These are phyloP conservation scores for Medicago ruthenica DNA, from an alignment of 306 rosid species.

Conservation along the genomic window DNA sequence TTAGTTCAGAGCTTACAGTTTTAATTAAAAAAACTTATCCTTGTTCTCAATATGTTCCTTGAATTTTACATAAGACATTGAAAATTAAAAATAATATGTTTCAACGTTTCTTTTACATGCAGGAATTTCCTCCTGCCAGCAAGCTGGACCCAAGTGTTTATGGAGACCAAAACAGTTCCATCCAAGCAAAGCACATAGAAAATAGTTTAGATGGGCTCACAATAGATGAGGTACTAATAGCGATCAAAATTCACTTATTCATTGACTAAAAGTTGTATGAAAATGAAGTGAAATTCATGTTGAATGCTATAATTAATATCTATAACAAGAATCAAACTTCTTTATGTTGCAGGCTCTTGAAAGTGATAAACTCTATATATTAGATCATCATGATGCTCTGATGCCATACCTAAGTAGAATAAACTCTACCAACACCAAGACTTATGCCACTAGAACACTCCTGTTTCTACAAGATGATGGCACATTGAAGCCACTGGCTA, in stretches of 20 bases:
- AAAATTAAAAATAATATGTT: not conserved
- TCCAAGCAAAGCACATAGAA: slow-evolving; percentile 63
- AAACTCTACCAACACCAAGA: slow-evolving; percentile 85
- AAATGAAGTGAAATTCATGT: slow-evolving; percentile 7
- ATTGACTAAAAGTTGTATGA: not conserved
- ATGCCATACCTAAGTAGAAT: slow-evolving; percentile 78
- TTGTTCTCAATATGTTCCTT: too few relatives aligned
- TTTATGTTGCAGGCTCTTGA: slow-evolving; percentile 65
- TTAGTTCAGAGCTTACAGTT: too few relatives aligned
- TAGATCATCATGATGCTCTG: slow-evolving; percentile 86
- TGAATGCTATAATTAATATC: slow-evolving; percentile 12
- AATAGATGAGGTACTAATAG: slow-evolving; percentile 64
- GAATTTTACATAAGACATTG: too few relatives aligned
- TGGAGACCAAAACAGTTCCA: slow-evolving; percentile 81
- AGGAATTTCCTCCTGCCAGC: slow-evolving; percentile 93
- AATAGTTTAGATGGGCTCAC: slow-evolving; percentile 64
- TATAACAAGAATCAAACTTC: slow-evolving; percentile 3
- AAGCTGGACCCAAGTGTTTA: slow-evolving; percentile 62
- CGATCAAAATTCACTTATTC: slow-evolving; percentile 10
- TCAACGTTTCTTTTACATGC: slow-evolving; percentile 20
- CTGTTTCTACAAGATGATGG: slow-evolving; percentile 78
- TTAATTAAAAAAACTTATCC: too few relatives aligned
- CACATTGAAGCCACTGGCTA: slow-evolving; percentile 82
- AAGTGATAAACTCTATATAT: slow-evolving; percentile 64
- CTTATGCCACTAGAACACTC: slow-evolving; percentile 83